Base-by-base conservation (phyloP, 805 yeast species). In the Candida methanosorbosa region DNA sequence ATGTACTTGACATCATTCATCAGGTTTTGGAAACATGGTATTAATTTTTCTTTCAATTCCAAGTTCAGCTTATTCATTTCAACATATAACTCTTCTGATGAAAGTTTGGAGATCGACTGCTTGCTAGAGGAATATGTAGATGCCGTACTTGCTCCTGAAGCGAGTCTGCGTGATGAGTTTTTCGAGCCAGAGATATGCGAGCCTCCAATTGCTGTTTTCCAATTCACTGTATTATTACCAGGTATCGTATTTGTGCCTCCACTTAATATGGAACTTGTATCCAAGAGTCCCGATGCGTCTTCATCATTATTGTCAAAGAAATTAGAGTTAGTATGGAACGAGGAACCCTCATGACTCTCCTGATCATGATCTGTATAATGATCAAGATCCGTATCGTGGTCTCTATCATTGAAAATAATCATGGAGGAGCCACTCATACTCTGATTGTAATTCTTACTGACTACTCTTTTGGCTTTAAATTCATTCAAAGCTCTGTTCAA, bases 1-100 rank as follows among this genome's bases (percentile, higher is more conserved):
- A 73, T 56, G 36, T 50, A 59, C 18, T 50, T 46, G 49, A 71
- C 63, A 48, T 73, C 79, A 11, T 46, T 49, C 37, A 62, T 54
- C 25, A 68, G 51, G 14, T 66, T 52, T 13, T 58, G 60, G 18
- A 69, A 67, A 34, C 75, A 62, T 34, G 72, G 76, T 29, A 67
- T 63, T 27, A 72, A 56, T 42, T 70, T 71, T 28, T 74, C 46
- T 32, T 47, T 43, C 28, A 53, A 36, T 34, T 56, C 55, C 5
- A 38, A 36, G 12, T 48, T 37, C 20, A 48, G 33, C 28, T 35
- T 40, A 14, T 42, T 31, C 18, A 50, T 43, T 39, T 53, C 52
- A 20, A 39, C 24, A 18, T 42, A 33, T 26, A 50, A 29, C 33
- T 49, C 57, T 27, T 35, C 29, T 17, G 38, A 30, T 22, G 46